A percentile compares a stretch with the other conserved stretches of the same genome.
phyloP scores from a whole-genome alignment of 176 grass and related monocot genomes.

The Oryza meyeriana region DNA sequence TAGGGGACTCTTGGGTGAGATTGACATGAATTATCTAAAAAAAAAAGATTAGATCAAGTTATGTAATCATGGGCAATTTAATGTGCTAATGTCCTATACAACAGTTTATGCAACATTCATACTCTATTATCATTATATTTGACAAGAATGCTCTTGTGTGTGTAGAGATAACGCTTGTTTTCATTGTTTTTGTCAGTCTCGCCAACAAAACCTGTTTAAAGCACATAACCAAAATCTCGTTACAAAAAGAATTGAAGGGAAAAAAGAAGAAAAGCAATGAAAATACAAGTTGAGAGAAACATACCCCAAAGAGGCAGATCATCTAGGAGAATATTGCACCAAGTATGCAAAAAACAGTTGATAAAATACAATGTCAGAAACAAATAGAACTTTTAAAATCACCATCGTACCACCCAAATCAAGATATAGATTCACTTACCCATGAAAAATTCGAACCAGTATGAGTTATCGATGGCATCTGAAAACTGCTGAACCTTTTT shows the following conservation, averaged over 20 bases:
- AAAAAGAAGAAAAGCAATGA: neutral
- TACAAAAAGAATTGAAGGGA: neutral
- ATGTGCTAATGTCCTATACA: neutral
- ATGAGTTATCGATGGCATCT: slow-evolving; percentile 84
- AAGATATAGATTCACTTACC: slow-evolving; percentile 56
- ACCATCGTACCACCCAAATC: slow-evolving; percentile 6
- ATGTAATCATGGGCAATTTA: slow-evolving; percentile 11
- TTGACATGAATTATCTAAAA: slow-evolving; percentile 98
- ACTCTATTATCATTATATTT: slow-evolving; percentile 84
- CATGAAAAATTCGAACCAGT: slow-evolving; percentile 99
- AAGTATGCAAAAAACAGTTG: slow-evolving; percentile 22
- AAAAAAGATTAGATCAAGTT: slow-evolving; percentile 9
- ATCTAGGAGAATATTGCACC: slow-evolving; percentile 48
- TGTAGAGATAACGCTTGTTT: slow-evolving; percentile 89
- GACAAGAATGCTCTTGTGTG: slow-evolving; percentile 81
- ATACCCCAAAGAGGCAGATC: slow-evolving; percentile 98
- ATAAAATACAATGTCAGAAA: slow-evolving; percentile 37
- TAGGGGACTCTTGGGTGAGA: slow-evolving; percentile 93
- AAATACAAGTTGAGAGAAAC: slow-evolving; percentile 35
- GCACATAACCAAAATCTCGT: slow-evolving; percentile 2
- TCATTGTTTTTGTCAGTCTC: slow-evolving; percentile 89
- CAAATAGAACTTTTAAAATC: slow-evolving; percentile 1
- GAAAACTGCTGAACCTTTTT: slow-evolving; percentile 77
- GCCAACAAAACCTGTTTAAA: slow-evolving; percentile 76
- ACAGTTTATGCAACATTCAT: neutral